These are phyloP conservation scores for Pulveroboletus frians DNA, from an alignment of 768 basidiomycete genomes.

Conservation along the genomic window DNA sequence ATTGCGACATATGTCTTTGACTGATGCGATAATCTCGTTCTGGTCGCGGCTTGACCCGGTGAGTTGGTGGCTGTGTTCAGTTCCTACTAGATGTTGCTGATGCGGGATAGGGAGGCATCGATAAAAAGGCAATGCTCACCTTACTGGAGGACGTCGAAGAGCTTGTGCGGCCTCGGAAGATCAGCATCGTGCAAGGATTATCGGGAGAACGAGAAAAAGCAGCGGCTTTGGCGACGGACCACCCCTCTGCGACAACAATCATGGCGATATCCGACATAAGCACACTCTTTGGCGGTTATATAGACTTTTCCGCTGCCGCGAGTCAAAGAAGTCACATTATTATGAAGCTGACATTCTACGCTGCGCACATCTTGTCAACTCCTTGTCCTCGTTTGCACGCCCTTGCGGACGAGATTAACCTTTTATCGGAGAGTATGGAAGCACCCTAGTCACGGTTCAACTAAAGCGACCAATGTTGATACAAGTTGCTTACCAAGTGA, in stretches of 20 bases:
- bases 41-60: conserved; percentile 58
- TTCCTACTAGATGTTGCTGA: conserved; percentile 6
- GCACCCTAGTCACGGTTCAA: not conserved
- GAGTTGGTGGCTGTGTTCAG: conserved; percentile 1
- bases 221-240: conserved; percentile 3
- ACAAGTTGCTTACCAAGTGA: not conserved
- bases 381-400: conserved; percentile 38
- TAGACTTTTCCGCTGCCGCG: not conserved
- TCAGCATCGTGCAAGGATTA: conserved; percentile 11
- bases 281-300: conserved; percentile 15
- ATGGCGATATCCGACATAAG: conserved; percentile 26
- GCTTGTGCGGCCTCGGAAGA: conserved; percentile 45
- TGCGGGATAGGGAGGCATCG: conserved; percentile 27
- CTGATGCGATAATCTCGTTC: conserved; percentile 52
- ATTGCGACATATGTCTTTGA: conserved; percentile 45
- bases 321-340: conserved; percentile 33
- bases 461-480: not conserved
- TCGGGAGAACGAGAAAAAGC: not conserved
- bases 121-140: conserved; percentile 42
- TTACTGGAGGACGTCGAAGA: conserved; percentile 52
- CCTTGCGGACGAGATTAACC: conserved; percentile 39
- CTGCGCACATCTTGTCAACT: conserved; percentile 52
- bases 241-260: conserved; percentile 14
- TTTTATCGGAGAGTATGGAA: conserved; percentile 27
- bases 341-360: conserved; percentile 68